Percentiles rank a stretch among this genome's conserved stretches.
These are phyloP conservation scores for Leptosphaerulina australis DNA, from an alignment of 2,329 filamentous ascomycete genomes.

Conservation along the genomic window DNA sequence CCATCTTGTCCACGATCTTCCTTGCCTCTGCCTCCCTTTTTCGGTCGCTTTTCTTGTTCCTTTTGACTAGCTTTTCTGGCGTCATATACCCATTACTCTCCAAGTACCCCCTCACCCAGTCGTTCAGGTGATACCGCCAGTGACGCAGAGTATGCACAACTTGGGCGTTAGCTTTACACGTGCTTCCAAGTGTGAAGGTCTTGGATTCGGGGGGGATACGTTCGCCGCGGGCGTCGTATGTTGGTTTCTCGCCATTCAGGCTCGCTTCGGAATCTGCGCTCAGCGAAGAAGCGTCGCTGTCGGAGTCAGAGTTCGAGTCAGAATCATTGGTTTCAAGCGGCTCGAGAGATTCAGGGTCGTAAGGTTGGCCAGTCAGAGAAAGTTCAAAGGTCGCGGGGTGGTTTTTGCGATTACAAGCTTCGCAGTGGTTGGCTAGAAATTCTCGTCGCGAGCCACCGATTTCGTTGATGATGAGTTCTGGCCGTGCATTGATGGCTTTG, in stretches of 20 bases:
- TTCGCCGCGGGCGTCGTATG: conserved; percentile 36
- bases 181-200: conserved; percentile 40
- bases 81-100: conserved; percentile 63
- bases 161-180: conserved; percentile 68
- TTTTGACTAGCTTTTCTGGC: conserved; percentile 63
- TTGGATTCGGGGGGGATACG: conserved; percentile 37
- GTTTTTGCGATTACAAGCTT: conserved; percentile 71
- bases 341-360: conserved; percentile 69
- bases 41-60: conserved; percentile 66
- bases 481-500: conserved; percentile 68
- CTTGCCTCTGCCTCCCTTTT: conserved; percentile 66
- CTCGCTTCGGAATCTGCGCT: conserved; percentile 28
- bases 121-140: conserved; percentile 76
- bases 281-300: conserved; percentile 33
- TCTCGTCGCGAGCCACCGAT: conserved; percentile 21
- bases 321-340: conserved; percentile 59
- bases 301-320: conserved; percentile 30
- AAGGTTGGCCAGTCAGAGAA: conserved; percentile 68
- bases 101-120: conserved; percentile 71
- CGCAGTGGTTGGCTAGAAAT: conserved; percentile 56
- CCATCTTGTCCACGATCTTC: conserved; percentile 69
- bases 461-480: conserved; percentile 56
- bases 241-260: conserved; percentile 32
- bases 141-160: conserved; percentile 75
- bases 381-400: conserved; percentile 72